Percentiles rank a stretch among this genome's conserved stretches.
phyloP scores from a whole-genome alignment of 129 eudicot genomes.

The Helianthus annuus region DNA sequence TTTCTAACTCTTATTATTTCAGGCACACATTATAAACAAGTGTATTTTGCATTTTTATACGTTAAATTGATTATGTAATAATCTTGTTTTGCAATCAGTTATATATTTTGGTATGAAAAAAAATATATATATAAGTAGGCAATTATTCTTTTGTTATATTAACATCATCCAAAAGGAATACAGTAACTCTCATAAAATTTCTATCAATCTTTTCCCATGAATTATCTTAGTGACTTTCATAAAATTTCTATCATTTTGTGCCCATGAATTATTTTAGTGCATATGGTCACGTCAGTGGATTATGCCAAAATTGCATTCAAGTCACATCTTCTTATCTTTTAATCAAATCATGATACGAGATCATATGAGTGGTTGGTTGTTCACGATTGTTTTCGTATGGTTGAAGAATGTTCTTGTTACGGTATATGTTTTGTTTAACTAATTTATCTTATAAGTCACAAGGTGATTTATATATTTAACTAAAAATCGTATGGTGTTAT shows the following conservation, averaged over 20 bases:
- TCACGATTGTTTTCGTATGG: constrained; percentile 14
- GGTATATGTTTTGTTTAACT: not conserved
- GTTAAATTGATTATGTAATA: no score
- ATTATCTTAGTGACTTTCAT: not conserved
- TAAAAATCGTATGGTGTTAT: no score
- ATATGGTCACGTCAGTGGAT: constrained; percentile 22
- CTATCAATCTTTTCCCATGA: not conserved
- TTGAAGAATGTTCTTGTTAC: not conserved
- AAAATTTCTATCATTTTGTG: not conserved
- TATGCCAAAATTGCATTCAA: constrained; percentile 15
- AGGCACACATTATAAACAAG: no score
- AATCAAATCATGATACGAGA: constrained; percentile 8
- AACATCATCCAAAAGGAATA: no score
- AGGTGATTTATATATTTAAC: not conserved
- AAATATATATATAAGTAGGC: no score
- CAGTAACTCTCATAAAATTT: no score
- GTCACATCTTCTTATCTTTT: constrained; percentile 24
- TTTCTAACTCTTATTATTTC: no score
- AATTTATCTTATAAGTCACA: not conserved
- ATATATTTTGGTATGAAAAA: no score
- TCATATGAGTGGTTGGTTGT: not conserved
- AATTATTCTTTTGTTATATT: no score
- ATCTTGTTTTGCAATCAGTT: no score
- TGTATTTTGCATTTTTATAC: no score
- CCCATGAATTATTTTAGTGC: not conserved